phyloP scores from a whole-genome alignment of 331 rosid species.

The Rhamnella rubrinervis region DNA sequence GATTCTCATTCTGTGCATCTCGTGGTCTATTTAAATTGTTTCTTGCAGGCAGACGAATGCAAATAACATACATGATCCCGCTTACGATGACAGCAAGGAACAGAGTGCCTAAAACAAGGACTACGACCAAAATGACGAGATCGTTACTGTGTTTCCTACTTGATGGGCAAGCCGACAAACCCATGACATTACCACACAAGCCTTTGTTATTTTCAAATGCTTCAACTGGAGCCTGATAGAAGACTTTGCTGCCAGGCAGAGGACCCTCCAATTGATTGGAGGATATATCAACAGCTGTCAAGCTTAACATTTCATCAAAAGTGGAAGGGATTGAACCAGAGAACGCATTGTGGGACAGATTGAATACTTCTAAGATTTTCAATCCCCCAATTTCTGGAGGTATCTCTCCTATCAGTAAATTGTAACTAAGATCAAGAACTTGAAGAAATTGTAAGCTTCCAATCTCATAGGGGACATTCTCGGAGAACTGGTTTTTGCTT shows the following conservation, averaged over 20 bases:
- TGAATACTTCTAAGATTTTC: conserved; percentile 17
- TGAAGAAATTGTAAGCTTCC: conserved; percentile 13
- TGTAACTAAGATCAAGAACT: conserved; percentile 25
- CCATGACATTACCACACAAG: conserved; percentile 21
- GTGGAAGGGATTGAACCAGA: conserved; percentile 21
- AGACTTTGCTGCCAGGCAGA: conserved; percentile 18
- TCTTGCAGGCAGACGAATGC: not conserved
- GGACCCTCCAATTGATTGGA: conserved; percentile 25
- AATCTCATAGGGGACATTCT: conserved; percentile 10
- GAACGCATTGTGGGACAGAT: conserved; percentile 25
- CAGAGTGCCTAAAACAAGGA: not conserved
- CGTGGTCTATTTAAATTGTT: not conserved
- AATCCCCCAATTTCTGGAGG: conserved; percentile 21
- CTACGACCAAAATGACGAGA: not conserved
- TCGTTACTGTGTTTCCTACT: not conserved
- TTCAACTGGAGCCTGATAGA: not conserved
- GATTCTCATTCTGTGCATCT: not conserved
- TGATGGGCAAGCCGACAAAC: not conserved
- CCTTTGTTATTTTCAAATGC: conserved; percentile 17
- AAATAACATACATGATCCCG: not conserved
- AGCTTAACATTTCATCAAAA: conserved; percentile 14
- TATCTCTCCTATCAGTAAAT: conserved; percentile 3
- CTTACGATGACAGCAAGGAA: not conserved
- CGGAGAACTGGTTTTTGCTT: conserved; percentile 18
- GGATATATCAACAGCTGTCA: conserved; percentile 21